Conservation (phyloP, 768 basidiomycete species). For the Nevesoporus exiguus region DNA sequence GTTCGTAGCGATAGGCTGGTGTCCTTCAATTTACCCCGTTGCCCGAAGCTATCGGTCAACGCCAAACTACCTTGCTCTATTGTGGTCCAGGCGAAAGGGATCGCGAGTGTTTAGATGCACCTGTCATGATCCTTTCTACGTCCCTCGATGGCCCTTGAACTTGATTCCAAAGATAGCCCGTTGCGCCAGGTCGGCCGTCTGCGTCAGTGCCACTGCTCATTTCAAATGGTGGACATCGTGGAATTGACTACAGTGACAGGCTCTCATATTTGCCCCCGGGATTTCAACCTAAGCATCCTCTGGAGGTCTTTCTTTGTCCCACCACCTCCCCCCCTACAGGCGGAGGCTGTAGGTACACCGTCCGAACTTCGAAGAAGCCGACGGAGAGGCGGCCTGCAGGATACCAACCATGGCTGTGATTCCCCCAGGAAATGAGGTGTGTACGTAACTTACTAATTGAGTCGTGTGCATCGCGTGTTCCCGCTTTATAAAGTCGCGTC, state of each 20-base stretch:
- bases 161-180: conserved; percentile 9
- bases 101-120: background rate
- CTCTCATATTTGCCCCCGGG: background rate
- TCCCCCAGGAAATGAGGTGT: conserved; percentile 12
- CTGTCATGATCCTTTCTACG: background rate
- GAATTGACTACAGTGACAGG: too few species aligned
- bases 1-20: too few species aligned
- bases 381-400: background rate
- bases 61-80: background rate
- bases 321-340: background rate
- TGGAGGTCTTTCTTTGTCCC: background rate
- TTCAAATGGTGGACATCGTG: too few species aligned
- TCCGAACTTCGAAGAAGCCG: background rate
- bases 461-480: conserved; percentile 22
- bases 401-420: conserved; percentile 3
- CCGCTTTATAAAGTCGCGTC: conserved; percentile 22
- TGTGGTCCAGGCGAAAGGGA: background rate
- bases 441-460: conserved; percentile 21
- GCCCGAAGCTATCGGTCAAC: background rate
- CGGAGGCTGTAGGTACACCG: background rate
- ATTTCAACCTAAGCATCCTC: background rate
- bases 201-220: too few species aligned
- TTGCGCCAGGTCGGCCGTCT: too few species aligned
- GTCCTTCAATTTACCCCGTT: too few species aligned
- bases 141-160: background rate